A percentile compares a stretch with the other conserved stretches of the same genome.
Conservation (phyloP, 2,329 filamentous ascomycete genomes). For the Graphilbum sp. region DNA sequence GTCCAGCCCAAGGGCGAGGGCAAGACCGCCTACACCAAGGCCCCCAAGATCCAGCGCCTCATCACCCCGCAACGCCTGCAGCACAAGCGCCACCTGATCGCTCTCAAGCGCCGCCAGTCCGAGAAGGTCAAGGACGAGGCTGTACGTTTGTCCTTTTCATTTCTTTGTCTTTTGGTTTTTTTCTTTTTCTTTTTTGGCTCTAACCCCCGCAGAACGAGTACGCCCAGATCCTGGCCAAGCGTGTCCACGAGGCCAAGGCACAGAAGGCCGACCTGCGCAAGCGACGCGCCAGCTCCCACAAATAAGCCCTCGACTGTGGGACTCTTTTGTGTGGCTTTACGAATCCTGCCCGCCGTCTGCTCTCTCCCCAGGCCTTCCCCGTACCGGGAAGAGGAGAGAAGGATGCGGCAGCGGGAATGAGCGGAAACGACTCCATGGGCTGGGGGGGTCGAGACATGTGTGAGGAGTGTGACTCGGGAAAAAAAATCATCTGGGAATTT, state of each 20-base stretch:
- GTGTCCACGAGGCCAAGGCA: constrained; percentile 89
- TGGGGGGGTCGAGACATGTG: background rate
- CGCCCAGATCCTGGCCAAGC: constrained; percentile 88
- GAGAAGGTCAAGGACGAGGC: constrained; percentile 98
- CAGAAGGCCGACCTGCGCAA: constrained; percentile 89
- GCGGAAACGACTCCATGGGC: too few relatives aligned
- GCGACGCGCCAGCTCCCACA: constrained; percentile 90
- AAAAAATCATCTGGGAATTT: background rate
- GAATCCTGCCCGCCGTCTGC: background rate
- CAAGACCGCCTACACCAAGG: constrained; percentile 98
- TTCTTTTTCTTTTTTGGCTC: constrained; percentile 15
- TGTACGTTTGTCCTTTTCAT: constrained; percentile 40
- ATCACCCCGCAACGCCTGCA: constrained; percentile 99
- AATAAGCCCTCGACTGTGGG: constrained; percentile 35
- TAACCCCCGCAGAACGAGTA: constrained; percentile 68
- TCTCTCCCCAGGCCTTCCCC: too few relatives aligned
- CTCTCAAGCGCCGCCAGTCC: constrained; percentile 94
- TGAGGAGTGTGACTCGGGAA: too few relatives aligned
- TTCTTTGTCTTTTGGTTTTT: background rate
- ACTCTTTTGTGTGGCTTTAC: background rate
- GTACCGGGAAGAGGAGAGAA: background rate
- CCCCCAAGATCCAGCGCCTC: constrained; percentile 98
- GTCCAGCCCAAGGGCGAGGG: constrained; percentile 94
- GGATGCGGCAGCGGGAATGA: background rate
- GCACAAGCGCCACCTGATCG: constrained; percentile 97